Evolutionary conservation across 768 basidiomycete species (phyloP).

Genomic region (Suillus bovinus): DNA sequence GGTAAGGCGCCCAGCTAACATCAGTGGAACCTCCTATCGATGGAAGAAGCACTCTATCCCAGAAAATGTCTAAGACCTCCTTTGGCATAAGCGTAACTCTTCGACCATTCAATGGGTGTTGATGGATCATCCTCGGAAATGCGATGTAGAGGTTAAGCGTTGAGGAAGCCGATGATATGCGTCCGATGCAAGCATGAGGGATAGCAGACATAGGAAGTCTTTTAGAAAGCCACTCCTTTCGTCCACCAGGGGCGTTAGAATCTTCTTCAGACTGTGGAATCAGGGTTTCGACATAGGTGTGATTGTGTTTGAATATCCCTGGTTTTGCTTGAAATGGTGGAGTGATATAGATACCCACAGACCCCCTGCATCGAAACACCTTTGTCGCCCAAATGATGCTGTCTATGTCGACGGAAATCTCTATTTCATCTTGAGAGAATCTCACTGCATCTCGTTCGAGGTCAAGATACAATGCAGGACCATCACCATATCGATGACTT

Average conservation of each 20-base stretch:
- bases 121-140: too few relatives aligned
- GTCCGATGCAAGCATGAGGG: background rate
- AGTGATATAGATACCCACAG: background rate
- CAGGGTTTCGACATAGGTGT: background rate
- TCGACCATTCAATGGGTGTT: too few relatives aligned
- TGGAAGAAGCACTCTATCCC: too few relatives aligned
- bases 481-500: background rate
- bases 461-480: background rate
- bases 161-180: background rate
- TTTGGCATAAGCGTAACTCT: too few relatives aligned
- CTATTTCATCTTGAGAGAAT: background rate
- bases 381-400: background rate
- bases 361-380: background rate
- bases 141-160: too few relatives aligned
- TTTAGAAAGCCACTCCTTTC: background rate
- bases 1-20: too few relatives aligned
- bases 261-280: background rate
- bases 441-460: background rate
- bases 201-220: background rate
- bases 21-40: too few relatives aligned
- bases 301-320: too few relatives aligned
- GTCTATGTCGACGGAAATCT: background rate
- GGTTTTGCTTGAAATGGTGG: background rate
- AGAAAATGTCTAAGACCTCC: too few relatives aligned
- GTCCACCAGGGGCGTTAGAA: background rate